Percentiles rank a stretch among this genome's conserved stretches.
Evolutionary conservation across 495 filamentous ascomycete genomes (phyloP).

Genomic region (Lindgomyces ingoldianus): DNA sequence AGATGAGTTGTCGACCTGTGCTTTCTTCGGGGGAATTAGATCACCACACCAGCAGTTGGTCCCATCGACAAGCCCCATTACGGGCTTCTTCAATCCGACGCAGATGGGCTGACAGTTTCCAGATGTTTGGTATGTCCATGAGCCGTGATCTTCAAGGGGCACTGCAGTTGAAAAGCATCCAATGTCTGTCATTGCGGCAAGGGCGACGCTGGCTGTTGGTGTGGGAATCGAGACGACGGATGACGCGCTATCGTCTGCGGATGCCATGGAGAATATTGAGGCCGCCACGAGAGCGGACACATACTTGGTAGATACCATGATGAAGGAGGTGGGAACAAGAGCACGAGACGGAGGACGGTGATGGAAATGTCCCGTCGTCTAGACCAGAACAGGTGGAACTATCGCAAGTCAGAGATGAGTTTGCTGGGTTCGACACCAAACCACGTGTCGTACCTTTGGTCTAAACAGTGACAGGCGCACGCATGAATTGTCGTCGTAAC

Average conservation of each 20-base stretch:
- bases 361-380: constrained; percentile 6
- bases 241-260: constrained; percentile 1
- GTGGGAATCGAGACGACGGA: constrained; percentile 22
- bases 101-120: constrained; percentile 51
- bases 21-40: constrained; percentile 53
- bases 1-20: constrained; percentile 50
- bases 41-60: constrained; percentile 65
- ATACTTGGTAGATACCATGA: constrained; percentile 33
- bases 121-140: constrained; percentile 43
- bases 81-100: constrained; percentile 35
- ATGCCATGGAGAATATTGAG: constrained; percentile 23
- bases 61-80: constrained; percentile 48
- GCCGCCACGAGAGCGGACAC: constrained; percentile 28
- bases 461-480: constrained; percentile 16
- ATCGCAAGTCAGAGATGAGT: constrained; percentile 10
- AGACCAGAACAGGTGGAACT: constrained; percentile 14
- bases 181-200: constrained; percentile 33
- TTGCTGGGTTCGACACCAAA: neutral
- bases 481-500: constrained; percentile 23
- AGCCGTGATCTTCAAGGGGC: constrained; percentile 44
- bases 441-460: constrained; percentile 25
- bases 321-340: constrained; percentile 3
- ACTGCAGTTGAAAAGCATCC: constrained; percentile 50
- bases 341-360: neutral
- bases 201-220: constrained; percentile 20